Percentiles rank a stretch among this genome's conserved stretches.
phyloP scores from a whole-genome alignment of 345 rosid genomes.

The Cardamine chenopodiifolia region DNA sequence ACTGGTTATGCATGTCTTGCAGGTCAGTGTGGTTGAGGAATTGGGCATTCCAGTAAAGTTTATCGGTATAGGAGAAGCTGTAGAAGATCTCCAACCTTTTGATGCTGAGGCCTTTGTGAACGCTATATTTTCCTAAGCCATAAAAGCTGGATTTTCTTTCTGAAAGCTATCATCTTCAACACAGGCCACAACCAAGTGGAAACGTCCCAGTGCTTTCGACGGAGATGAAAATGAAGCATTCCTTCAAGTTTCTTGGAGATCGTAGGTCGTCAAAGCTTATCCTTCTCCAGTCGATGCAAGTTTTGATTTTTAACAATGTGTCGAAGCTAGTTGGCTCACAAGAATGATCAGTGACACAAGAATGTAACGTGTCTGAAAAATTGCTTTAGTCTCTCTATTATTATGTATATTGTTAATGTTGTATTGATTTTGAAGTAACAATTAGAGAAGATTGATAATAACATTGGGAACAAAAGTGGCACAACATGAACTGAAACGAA shows the following conservation, averaged over 20 bases:
- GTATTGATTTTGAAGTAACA: slow-evolving; percentile 13
- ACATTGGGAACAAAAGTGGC: background rate
- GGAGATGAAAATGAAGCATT: slow-evolving; percentile 9
- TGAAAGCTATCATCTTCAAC: background rate
- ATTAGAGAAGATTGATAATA: background rate
- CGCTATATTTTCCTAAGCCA: slow-evolving; percentile 74
- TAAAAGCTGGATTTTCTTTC: background rate
- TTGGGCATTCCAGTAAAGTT: slow-evolving; percentile 93
- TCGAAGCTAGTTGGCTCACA: slow-evolving; percentile 1
- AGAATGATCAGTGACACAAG: slow-evolving; percentile 24
- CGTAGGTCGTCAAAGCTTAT: slow-evolving; percentile 2
- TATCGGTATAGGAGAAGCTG: slow-evolving; percentile 90
- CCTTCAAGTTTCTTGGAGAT: slow-evolving; percentile 28
- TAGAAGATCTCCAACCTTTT: slow-evolving; percentile 94
- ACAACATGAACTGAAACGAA: background rate
- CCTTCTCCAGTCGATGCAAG: slow-evolving; percentile 15
- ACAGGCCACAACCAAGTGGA: slow-evolving; percentile 1
- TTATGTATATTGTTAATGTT: background rate
- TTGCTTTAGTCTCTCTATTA: background rate
- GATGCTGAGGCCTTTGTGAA: slow-evolving; percentile 83
- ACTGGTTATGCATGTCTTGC: slow-evolving; percentile 27
- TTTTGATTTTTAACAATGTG: background rate
- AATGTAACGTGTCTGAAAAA: background rate
- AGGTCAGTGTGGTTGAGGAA: slow-evolving; percentile 97
- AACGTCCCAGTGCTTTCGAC: background rate